Conservation (phyloP, 768 basidiomycete genomes). For the Antrodiella citrinella region DNA sequence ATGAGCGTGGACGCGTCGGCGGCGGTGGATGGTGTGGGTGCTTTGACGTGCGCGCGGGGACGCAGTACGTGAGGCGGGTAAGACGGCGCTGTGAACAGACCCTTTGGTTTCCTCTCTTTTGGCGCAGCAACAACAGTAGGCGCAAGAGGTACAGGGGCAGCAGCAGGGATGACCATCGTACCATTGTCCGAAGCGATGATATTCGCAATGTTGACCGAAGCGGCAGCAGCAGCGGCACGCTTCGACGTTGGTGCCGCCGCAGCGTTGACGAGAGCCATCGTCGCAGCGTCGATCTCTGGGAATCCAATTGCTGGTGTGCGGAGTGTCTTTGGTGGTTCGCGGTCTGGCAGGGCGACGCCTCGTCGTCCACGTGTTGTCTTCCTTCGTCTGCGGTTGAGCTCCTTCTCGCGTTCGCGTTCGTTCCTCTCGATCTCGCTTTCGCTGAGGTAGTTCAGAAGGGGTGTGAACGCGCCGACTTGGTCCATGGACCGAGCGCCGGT, state of each 20-base stretch:
- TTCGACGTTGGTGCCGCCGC: conserved; percentile 63
- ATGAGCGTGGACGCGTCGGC: conserved; percentile 51
- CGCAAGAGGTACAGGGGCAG: conserved; percentile 33
- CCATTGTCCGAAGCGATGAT: conserved; percentile 93
- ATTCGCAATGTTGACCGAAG: conserved; percentile 77
- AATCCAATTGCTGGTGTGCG: conserved; percentile 84
- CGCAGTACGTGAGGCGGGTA: conserved; percentile 47
- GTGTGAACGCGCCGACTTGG: conserved; percentile 76
- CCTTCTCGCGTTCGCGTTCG: conserved; percentile 93
- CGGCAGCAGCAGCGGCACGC: conserved; percentile 81
- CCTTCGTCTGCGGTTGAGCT: conserved; percentile 77
- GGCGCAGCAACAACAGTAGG: conserved; percentile 24
- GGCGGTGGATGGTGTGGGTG: conserved; percentile 62
- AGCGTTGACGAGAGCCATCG: conserved; percentile 56
- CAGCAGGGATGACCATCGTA: conserved; percentile 38
- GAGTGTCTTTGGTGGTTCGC: conserved; percentile 87
- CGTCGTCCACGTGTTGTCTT: conserved; percentile 76
- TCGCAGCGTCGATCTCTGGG: conserved; percentile 69
- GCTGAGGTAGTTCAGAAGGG: conserved; percentile 81
- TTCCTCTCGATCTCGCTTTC: conserved; percentile 83
- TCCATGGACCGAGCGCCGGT: conserved; percentile 67
- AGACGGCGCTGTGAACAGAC: conserved; percentile 65
- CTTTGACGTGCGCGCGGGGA: conserved; percentile 49
- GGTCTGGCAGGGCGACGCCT: conserved; percentile 81
- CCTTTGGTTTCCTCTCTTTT: conserved; percentile 65